Percentiles rank a stretch among this genome's conserved stretches.
These are phyloP conservation scores for Coemansia sp. DNA, from an alignment of 192 early-diverging fungal species.

Conservation along the genomic window DNA sequence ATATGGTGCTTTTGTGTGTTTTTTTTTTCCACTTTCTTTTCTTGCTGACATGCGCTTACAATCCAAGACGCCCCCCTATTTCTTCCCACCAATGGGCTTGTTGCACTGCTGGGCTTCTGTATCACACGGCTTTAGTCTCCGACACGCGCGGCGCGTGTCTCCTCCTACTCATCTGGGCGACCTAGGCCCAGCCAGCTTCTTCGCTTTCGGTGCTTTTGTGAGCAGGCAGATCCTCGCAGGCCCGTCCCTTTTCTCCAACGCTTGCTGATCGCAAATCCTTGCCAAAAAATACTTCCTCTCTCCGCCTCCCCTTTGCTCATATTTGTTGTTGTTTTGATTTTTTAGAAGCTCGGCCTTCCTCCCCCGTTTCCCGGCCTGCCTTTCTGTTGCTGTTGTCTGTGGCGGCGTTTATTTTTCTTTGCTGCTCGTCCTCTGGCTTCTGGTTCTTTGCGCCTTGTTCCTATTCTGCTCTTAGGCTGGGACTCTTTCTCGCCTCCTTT, in stretches of 20 bases:
- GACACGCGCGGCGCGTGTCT: conserved; percentile 4
- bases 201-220: neutral
- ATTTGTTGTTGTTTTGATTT: conserved; percentile 31
- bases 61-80: neutral
- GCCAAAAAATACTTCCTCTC: conserved; percentile 11
- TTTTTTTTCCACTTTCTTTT: neutral
- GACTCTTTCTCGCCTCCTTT: neutral
- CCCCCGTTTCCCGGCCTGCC: conserved; percentile 7
- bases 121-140: conserved; percentile 8
- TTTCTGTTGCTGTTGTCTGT: conserved; percentile 1
- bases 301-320: conserved; percentile 15
- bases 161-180: neutral
- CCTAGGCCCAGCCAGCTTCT: neutral
- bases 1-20: conserved; percentile 11
- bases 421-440: neutral
- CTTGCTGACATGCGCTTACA: neutral
- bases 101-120: neutral
- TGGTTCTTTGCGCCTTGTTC: conserved; percentile 1
- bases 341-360: conserved; percentile 2
- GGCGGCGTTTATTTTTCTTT: neutral
- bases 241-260: neutral
- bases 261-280: conserved; percentile 40
- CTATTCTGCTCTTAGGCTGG: conserved; percentile 1
- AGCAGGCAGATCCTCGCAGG: neutral
- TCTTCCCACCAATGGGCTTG: neutral